These are phyloP conservation scores for Cyclotella choctawhatcheeana DNA, from an alignment of 108 stramenopile species.

Conservation along the genomic window DNA sequence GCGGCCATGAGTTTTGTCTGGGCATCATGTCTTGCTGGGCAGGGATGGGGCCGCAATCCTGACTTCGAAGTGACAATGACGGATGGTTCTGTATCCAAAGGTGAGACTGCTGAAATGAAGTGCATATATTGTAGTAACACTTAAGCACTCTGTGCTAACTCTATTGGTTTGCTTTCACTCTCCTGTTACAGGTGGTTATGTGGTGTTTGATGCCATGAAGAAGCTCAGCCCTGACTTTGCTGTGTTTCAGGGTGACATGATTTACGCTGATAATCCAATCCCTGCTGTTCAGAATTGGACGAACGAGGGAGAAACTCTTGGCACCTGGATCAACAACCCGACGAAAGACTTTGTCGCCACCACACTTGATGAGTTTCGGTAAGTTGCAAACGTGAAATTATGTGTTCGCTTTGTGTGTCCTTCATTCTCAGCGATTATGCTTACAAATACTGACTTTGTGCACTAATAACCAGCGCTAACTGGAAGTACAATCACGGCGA, in stretches of 20 bases:
- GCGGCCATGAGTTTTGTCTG: slow-evolving; percentile 47
- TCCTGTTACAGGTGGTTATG: too few species aligned
- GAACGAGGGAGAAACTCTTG: slow-evolving; percentile 25
- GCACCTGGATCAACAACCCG: slow-evolving; percentile 48
- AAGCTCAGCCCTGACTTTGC: slow-evolving; percentile 49
- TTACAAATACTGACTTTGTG: too few species aligned
- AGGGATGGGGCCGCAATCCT: slow-evolving; percentile 59
- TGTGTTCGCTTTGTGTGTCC: too few species aligned
- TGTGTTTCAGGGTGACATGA: slow-evolving; percentile 50
- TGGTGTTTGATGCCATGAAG: slow-evolving; percentile 54
- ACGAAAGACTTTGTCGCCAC: slow-evolving; percentile 49
- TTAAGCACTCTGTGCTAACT: too few species aligned
- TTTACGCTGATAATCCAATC: slow-evolving; percentile 51
- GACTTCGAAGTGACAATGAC: slow-evolving; percentile 31
- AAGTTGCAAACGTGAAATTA: too few species aligned
- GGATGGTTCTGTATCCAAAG: slow-evolving; percentile 32
- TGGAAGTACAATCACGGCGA: slow-evolving; percentile 60
- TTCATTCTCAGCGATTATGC: too few species aligned
- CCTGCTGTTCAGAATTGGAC: slow-evolving; percentile 15
- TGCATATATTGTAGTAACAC: too few species aligned
- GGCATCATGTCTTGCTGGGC: slow-evolving; percentile 46
- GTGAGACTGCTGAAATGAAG: too few species aligned
- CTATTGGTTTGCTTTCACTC: too few species aligned
- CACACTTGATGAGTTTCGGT: slow-evolving; percentile 54
- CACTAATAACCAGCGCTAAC: too few species aligned